Evolutionary conservation across 768 basidiomycete species (phyloP), one percentile per base, ranked within the genome.

Genomic region (Boletus rubescentipes): DNA sequence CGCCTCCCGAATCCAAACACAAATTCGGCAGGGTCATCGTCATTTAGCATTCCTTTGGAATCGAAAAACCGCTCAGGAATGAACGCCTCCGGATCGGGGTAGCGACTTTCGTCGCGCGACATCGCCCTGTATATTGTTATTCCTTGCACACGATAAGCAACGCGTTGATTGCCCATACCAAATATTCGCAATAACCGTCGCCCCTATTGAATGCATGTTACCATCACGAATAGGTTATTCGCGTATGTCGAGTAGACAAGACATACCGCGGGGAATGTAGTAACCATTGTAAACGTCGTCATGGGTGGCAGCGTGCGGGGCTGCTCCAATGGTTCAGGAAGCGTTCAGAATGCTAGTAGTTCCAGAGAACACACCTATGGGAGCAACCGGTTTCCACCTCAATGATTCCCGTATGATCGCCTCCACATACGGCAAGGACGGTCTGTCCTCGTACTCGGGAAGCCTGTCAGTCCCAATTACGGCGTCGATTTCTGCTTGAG

Each of bases 361-460:
- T 37, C 6, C 36, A 37, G 5, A 5, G 2, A 11, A 38, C 48
- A 11, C 14, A 56, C 55, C 49, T 2, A 53, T 16, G 4, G 51
- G 51, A 18, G 12, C 15, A 26, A 51, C 36, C 2, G 55, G 55
- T 30, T 34, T 37, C 55, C 55, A 57, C 30, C 55, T 47, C 21
- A 53, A 7, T 9, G 31, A 21, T 48, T 50, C 49, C 12, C 39
- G 31, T 11, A 50, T 7, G 14, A 50, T 42, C 1, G 49, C 49
- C 15, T 41, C 49, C 3, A 51, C 34, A 20, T 49, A 57, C 11
- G 51, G 55, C 9, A 57, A 29, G 9, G 42, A 49, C 4, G 34
- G 32, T 35, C 55, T 52, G 36, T 57, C 46, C 6, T 48, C 55
- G 14, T 26, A 57, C n/a, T 44, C 51, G 2, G 55, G 55, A 16